These are phyloP conservation scores for Gracilariopsis chorda DNA, from an alignment of 23 red algal species.

Conservation along the genomic window DNA sequence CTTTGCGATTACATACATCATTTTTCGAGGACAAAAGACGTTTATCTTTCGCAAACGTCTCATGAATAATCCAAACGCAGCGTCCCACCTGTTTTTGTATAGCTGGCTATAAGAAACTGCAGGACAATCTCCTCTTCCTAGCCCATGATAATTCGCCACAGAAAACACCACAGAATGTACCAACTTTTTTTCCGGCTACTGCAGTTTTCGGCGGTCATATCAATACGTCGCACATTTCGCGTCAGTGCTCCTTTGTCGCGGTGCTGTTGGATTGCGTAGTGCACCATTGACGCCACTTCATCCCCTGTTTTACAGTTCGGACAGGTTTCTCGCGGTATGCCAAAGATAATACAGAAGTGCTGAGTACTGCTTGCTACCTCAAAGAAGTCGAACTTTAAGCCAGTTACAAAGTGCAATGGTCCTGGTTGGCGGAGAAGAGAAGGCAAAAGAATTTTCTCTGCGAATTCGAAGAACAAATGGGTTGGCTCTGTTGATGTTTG, in stretches of 20 bases:
- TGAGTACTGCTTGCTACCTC: background rate
- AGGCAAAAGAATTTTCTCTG: constrained; percentile 34
- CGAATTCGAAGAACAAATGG: constrained; percentile 35
- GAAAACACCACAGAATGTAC: constrained; percentile 5
- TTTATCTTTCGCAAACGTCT: background rate
- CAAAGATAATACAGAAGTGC: background rate
- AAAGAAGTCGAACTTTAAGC: constrained; percentile 22
- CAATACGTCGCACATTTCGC: background rate
- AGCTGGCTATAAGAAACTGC: background rate
- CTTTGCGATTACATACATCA: background rate
- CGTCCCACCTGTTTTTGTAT: constrained; percentile 36
- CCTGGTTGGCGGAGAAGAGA: constrained; percentile 14
- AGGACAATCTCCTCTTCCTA: background rate
- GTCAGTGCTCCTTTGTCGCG: background rate
- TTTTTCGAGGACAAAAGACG: background rate
- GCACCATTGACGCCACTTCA: background rate
- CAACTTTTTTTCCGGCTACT: constrained; percentile 10
- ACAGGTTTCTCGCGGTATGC: background rate
- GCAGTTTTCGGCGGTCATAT: constrained; percentile 1
- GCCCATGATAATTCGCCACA: background rate
- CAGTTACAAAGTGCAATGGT: background rate
- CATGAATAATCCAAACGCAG: background rate
- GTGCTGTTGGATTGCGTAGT: background rate
- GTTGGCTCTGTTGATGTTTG: background rate
- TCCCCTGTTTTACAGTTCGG: background rate